phyloP scores from a whole-genome alignment of 225 moss, liverwort and hornwort genomes.

The Sphagnum tenellum region DNA sequence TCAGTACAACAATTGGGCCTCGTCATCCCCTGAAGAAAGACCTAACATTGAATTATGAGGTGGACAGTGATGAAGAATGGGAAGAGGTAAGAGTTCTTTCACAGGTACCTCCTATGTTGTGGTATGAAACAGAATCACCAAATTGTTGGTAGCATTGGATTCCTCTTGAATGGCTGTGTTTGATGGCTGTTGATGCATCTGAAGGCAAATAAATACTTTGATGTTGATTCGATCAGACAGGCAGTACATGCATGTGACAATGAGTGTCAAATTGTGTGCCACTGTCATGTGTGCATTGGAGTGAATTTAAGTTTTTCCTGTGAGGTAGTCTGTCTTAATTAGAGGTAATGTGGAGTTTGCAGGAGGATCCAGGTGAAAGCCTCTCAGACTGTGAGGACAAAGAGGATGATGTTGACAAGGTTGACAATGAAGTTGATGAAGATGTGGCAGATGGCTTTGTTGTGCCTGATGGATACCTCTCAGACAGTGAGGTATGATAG shows the following conservation, averaged over 20 bases:
- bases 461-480: constrained; percentile 94
- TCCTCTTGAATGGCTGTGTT: too few relatives aligned
- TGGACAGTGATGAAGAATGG: constrained; percentile 98
- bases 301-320: too few relatives aligned
- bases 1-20: constrained; percentile 39
- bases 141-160: too few relatives aligned
- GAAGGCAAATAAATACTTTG: too few relatives aligned
- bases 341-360: background rate
- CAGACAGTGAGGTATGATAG: constrained; percentile 47
- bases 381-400: constrained; percentile 89
- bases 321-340: too few relatives aligned
- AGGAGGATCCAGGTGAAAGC: constrained; percentile 93
- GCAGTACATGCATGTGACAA: too few relatives aligned
- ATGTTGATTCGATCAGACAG: too few relatives aligned
- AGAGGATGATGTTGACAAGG: constrained; percentile 66
- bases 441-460: constrained; percentile 82
- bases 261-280: too few relatives aligned
- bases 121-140: too few relatives aligned
- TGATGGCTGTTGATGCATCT: too few relatives aligned
- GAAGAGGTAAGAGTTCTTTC: constrained; percentile 33
- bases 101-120: too few relatives aligned
- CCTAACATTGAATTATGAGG: constrained; percentile 61
- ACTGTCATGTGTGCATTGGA: too few relatives aligned
- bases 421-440: constrained; percentile 58
- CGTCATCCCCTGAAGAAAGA: constrained; percentile 68